phyloP scores from a whole-genome alignment of 176 grass and related monocot genomes.

The Cenchrus purpureus region DNA sequence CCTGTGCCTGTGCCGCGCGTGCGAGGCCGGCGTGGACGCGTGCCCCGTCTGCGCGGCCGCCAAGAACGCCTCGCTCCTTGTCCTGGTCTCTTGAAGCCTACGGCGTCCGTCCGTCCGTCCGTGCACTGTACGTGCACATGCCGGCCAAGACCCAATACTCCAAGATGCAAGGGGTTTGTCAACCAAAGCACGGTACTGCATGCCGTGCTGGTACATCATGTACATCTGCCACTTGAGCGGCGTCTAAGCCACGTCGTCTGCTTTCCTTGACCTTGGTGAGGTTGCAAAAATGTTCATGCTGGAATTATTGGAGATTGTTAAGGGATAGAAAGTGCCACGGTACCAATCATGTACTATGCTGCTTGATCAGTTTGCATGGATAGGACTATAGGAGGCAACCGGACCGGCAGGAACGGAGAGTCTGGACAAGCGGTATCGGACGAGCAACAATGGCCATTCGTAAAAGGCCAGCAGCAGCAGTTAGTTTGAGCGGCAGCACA shows the following conservation, averaged over 20 bases:
- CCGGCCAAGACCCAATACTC: background rate
- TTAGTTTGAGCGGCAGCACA: background rate
- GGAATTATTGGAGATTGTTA: background rate
- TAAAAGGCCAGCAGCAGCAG: background rate
- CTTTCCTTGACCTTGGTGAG: background rate
- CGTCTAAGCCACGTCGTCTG: background rate
- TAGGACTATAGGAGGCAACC: background rate
- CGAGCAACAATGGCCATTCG: background rate
- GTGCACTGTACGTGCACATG: background rate
- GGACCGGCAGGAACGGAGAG: background rate
- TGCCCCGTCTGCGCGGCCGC: constrained; percentile 55
- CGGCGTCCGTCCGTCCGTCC: background rate
- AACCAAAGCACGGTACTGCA: background rate
- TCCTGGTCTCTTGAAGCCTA: constrained; percentile 34
- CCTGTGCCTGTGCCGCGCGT: constrained; percentile 58
- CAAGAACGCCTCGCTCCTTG: constrained; percentile 49
- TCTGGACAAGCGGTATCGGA: background rate
- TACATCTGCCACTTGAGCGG: background rate
- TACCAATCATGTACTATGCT: background rate
- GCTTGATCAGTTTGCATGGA: background rate
- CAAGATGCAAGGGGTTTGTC: background rate
- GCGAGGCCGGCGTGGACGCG: constrained; percentile 28
- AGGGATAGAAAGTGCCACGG: background rate
- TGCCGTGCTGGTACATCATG: background rate
- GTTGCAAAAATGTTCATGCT: background rate